phyloP scores from a whole-genome alignment of 2,329 filamentous ascomycete genomes.

The Neofusicoccum umdonicola region DNA sequence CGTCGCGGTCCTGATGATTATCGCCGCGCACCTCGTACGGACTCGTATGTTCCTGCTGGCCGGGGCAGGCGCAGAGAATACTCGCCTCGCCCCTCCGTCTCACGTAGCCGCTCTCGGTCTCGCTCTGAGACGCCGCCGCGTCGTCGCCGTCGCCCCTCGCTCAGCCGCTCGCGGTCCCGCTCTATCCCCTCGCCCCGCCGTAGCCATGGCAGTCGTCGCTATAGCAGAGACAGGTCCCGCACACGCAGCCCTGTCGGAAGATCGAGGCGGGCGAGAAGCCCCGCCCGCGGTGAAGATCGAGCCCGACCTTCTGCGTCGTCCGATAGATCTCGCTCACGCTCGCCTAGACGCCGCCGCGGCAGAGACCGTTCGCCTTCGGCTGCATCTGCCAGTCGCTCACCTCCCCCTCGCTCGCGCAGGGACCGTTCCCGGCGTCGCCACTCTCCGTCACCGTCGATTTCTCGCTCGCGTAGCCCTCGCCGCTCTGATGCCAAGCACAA shows the following conservation, averaged over 20 bases:
- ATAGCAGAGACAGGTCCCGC: constrained; percentile 28
- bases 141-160: constrained; percentile 25
- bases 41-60: constrained; percentile 57
- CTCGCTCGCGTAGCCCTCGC: constrained; percentile 39
- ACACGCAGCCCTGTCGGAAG: constrained; percentile 26
- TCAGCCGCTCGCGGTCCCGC: constrained; percentile 17
- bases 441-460: constrained; percentile 39
- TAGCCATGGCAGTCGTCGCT: constrained; percentile 8
- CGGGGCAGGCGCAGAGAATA: constrained; percentile 38
- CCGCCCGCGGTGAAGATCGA: constrained; percentile 41
- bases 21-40: constrained; percentile 48
- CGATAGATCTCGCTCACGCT: constrained; percentile 55
- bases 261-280: constrained; percentile 25
- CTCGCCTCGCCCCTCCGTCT: constrained; percentile 25
- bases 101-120: constrained; percentile 19
- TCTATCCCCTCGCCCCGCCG: constrained; percentile 16
- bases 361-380: constrained; percentile 37
- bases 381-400: constrained; percentile 22
- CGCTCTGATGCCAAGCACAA: constrained; percentile 40
- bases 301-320: constrained; percentile 49
- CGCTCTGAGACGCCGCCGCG: constrained; percentile 42
- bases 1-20: constrained; percentile 46
- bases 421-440: constrained; percentile 34
- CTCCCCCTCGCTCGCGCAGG: constrained; percentile 28
- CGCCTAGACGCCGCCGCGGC: constrained; percentile 48